Percentiles rank a stretch among this genome's conserved stretches.
Evolutionary conservation across 73 alveolate species (phyloP).

Genomic region (Uronychia binucleata): DNA sequence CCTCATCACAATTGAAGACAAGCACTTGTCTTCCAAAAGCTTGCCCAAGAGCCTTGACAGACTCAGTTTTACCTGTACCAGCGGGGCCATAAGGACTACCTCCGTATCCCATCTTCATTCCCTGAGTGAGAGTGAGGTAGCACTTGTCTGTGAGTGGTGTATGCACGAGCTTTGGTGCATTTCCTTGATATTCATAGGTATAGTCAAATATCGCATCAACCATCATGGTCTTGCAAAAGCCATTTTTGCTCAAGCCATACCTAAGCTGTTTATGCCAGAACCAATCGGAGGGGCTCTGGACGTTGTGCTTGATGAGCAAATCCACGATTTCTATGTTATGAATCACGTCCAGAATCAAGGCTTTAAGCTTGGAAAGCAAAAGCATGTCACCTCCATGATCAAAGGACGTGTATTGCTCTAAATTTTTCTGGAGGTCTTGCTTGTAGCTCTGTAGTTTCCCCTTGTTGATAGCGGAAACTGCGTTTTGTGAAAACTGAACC

Average conservation of each 20-base stretch:
- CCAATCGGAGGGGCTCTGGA: slow-evolving; percentile 92
- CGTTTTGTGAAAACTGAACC: slow-evolving; percentile 92
- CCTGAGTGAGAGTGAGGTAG: slow-evolving; percentile 98
- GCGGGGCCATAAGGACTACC: slow-evolving; percentile 99
- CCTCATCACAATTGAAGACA: slow-evolving; percentile 99
- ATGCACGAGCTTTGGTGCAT: slow-evolving; percentile 99
- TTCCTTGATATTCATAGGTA: slow-evolving; percentile 99
- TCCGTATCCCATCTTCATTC: slow-evolving; percentile 99
- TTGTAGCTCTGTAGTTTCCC: slow-evolving; percentile 86
- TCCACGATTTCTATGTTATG: slow-evolving; percentile 98
- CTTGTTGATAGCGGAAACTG: slow-evolving; percentile 85
- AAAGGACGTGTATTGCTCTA: slow-evolving; percentile 65
- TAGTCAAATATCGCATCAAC: slow-evolving; percentile 96
- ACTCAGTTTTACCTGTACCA: slow-evolving; percentile 99
- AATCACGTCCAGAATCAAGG: slow-evolving; percentile 97
- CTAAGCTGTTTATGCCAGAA: slow-evolving; percentile 97
- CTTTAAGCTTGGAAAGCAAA: slow-evolving; percentile 87
- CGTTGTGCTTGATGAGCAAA: slow-evolving; percentile 80
- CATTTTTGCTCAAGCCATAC: slow-evolving; percentile 81
- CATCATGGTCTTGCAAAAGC: slow-evolving; percentile 86
- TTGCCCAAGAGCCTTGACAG: slow-evolving; percentile 99
- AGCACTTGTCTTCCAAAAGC: slow-evolving; percentile 99
- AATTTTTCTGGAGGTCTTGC: slow-evolving; percentile 65
- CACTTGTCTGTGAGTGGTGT: slow-evolving; percentile 99
- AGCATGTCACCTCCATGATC: slow-evolving; percentile 78